Base-by-base conservation (phyloP, 148 eudicot genomes). In the Suaeda aralocaspica region DNA sequence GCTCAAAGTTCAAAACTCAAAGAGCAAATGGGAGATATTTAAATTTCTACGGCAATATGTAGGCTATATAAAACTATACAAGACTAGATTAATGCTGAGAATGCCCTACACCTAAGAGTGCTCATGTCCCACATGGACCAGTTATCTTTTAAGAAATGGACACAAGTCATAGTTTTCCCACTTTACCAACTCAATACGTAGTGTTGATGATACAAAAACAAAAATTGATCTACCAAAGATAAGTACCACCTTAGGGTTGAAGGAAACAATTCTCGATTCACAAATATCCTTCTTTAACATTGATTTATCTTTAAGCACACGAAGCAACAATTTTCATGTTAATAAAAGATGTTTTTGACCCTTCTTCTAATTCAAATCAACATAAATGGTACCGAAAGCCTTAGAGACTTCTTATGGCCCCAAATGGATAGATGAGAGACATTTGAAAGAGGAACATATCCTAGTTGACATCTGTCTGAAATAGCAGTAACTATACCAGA, bases 311-410 rank as follows among this genome's bases (percentile, higher is more conserved):
- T 63, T 24, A 13, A 60, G 46, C 10, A n/a, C 26, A 41, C 31
- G 8, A 63, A 63, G 22, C 19, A 21, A 9, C 14, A 0, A 36
- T 5, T 41, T 24, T 63, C 31, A 63, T 25, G 16, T 25, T 9
- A 39, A 24, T 39, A n/a, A 15, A 39, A 9, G 7, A 2, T 34
- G 26, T 18, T 22, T 24, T 24, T 22, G 1, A 39, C 50, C 67
- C 48, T 63, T 62, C 48, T 62, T 28, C 48, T 36, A 39, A 61
- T n/a, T n/a, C n/a, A n/a, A 26, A 34, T n/a, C 65, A 19, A 10
- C 24, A 59, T 16, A 0, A 11, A 29, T 19, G 10, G 24, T n/a
- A 4, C 22, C 31, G 12, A 19, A 59, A 34, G 46, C 25, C 65
- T 61, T 19, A 34, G 10, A 11, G 14, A 36, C 45, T 46, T 61